Evolutionary conservation across 2,329 filamentous ascomycete genomes (phyloP), one percentile per base, ranked within the genome.

Genomic region (Pseudodiploospora longispora): DNA sequence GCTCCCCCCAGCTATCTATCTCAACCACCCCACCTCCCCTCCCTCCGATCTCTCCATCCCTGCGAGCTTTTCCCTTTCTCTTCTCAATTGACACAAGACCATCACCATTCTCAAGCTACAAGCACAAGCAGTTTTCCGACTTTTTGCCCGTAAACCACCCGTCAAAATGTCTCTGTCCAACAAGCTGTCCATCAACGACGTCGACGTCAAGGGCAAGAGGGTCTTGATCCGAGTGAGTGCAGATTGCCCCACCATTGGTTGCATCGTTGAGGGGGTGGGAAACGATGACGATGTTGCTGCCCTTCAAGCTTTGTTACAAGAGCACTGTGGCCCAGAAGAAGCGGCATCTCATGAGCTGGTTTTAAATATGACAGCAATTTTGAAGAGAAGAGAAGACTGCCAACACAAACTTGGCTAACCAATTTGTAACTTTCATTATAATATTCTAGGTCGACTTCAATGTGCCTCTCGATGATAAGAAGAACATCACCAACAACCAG

Each of bases 401-500:
- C 19, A 3, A 19, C 19, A 19, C 3, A 19, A 19, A 3, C 19
- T 29, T 39, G 39, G 29, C 39, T 40, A 40, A 42, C 8, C 43
- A 30, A 28, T 35, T 28, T 42, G 38, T 7, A 5, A 4, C 5
- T 8, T 4, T 4, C 7, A 27, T 6, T 10, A n/a, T 19, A 5
- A 5, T 29, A 8, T 31, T 43, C 41, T 60, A 95, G 90, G 91
- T 98, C 68, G 93, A 98, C 80, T 98, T 98, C 83, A 98, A 98
- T 72, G 94, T 98, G 46, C 93, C 93, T 53, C 88, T 98, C 62
- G 89, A 98, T 65, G 80, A 75, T 56, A 76, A 93, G 65, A 94
- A 89, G 75, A 90, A 94, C 46, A 81, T 98, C 68, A 97, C 93
- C 68, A 98, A 98, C 81, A 88, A 84, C 72, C 93, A 98, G 76